A percentile compares a stretch with the other conserved stretches of the same genome.
Evolutionary conservation across 2,329 filamentous ascomycete species (phyloP).

Genomic region (Leptodontidium sp.): DNA sequence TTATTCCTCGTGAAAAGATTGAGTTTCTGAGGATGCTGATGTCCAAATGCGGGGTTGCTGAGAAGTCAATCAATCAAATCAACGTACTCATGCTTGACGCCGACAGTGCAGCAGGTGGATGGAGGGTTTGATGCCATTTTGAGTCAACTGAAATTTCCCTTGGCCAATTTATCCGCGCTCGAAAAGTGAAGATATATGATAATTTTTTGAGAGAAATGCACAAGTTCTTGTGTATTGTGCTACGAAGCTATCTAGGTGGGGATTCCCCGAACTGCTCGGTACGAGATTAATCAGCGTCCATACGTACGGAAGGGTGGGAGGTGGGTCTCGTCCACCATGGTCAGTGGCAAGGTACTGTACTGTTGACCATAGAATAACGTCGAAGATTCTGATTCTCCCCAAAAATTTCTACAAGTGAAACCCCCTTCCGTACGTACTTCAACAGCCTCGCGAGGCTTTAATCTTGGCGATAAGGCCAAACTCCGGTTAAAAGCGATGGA

Average conservation of each 20-base stretch:
- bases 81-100: constrained; percentile 46
- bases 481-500: too few relatives aligned
- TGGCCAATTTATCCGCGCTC: neutral
- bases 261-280: neutral
- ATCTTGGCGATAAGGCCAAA: neutral
- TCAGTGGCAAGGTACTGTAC: too few relatives aligned
- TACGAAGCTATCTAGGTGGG: neutral
- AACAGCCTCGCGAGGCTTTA: neutral
- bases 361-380: too few relatives aligned
- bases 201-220: neutral
- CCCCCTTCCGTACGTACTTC: neutral
- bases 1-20: neutral
- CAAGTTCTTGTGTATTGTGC: neutral
- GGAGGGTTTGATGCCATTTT: constrained; percentile 48
- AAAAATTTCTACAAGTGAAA: too few relatives aligned
- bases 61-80: too few relatives aligned
- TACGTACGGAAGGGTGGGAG: too few relatives aligned
- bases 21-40: neutral
- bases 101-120: constrained; percentile 46
- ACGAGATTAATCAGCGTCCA: too few relatives aligned
- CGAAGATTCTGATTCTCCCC: too few relatives aligned
- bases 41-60: neutral
- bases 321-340: too few relatives aligned
- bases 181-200: neutral
- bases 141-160: neutral